A percentile compares a stretch with the other conserved stretches of the same genome.
These are phyloP conservation scores for Leishmania major DNA, from an alignment of 208 protist species.

Conservation along the genomic window DNA sequence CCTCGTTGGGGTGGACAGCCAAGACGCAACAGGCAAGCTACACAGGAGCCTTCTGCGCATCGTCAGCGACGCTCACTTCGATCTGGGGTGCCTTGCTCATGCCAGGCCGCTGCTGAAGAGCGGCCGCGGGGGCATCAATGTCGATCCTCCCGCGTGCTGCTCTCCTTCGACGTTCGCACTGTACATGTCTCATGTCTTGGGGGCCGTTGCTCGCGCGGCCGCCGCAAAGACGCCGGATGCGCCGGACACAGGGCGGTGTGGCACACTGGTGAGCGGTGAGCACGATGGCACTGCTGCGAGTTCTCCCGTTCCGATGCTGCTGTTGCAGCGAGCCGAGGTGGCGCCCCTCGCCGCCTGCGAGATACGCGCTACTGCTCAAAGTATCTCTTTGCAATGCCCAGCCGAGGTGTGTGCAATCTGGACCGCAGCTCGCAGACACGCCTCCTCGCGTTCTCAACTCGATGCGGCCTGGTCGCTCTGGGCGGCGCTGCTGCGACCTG, in stretches of 20 bases:
- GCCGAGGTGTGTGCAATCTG: neutral
- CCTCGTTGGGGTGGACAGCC: slow-evolving; percentile 17
- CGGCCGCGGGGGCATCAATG: neutral
- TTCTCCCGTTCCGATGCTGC: neutral
- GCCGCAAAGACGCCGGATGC: neutral
- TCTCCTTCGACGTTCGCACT: slow-evolving; percentile 3
- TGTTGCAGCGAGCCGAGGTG: neutral
- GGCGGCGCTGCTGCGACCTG: slow-evolving; percentile 41
- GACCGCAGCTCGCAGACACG: no score
- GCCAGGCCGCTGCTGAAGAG: neutral
- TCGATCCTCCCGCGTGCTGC: neutral
- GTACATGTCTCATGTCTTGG: slow-evolving; percentile 8
- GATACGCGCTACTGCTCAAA: neutral
- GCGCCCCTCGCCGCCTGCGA: slow-evolving; percentile 3
- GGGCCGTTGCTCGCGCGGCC: slow-evolving; percentile 2
- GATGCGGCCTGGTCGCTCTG: slow-evolving; percentile 20
- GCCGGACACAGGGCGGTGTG: neutral
- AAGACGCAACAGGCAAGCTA: slow-evolving; percentile 21
- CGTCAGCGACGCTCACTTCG: slow-evolving; percentile 14
- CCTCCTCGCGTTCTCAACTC: neutral
- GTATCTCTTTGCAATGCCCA: neutral
- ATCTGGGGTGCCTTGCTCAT: neutral
- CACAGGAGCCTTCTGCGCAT: slow-evolving; percentile 27
- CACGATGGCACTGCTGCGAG: neutral
- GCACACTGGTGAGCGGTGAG: neutral